A percentile compares a stretch with the other conserved stretches of the same genome.
phyloP scores from a whole-genome alignment of 768 basidiomycete genomes.

The Lentinula lateritia region DNA sequence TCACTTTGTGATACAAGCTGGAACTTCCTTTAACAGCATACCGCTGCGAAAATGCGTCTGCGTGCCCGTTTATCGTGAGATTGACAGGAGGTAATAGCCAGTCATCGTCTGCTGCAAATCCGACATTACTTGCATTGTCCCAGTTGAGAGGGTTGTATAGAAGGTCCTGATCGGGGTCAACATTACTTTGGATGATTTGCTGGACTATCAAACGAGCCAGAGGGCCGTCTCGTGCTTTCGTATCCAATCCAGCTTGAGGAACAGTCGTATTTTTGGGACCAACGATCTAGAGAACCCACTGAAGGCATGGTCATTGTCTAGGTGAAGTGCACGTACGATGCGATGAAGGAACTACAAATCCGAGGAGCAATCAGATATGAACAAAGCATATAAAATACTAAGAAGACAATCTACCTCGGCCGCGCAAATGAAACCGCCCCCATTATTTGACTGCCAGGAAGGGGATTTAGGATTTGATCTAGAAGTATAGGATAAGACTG shows the following conservation, averaged over 20 bases:
- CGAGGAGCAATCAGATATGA: not conserved
- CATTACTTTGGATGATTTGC: slow-evolving; percentile 17
- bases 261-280: slow-evolving; percentile 28
- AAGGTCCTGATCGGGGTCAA: slow-evolving; percentile 23
- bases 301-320: too few species aligned
- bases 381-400: not conserved
- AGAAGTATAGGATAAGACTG: slow-evolving; percentile 12
- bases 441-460: slow-evolving; percentile 37
- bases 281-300: slow-evolving; percentile 12
- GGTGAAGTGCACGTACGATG: slow-evolving; percentile 15
- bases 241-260: slow-evolving; percentile 33
- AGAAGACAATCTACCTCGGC: slow-evolving; percentile 35
- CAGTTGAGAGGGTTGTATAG: slow-evolving; percentile 28
- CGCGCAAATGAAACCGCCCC: slow-evolving; percentile 54
- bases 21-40: slow-evolving; percentile 12
- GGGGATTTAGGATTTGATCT: not conserved
- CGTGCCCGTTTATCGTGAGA: slow-evolving; percentile 27
- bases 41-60: slow-evolving; percentile 37
- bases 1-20: not conserved
- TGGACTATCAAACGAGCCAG: slow-evolving; percentile 30
- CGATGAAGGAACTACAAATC: slow-evolving; percentile 31
- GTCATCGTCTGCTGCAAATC: slow-evolving; percentile 23
- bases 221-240: slow-evolving; percentile 26
- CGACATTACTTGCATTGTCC: slow-evolving; percentile 24
- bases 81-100: slow-evolving; percentile 30